Conservation (phyloP, 1,139 yeast species). For the Candida sanyaensis region DNA sequence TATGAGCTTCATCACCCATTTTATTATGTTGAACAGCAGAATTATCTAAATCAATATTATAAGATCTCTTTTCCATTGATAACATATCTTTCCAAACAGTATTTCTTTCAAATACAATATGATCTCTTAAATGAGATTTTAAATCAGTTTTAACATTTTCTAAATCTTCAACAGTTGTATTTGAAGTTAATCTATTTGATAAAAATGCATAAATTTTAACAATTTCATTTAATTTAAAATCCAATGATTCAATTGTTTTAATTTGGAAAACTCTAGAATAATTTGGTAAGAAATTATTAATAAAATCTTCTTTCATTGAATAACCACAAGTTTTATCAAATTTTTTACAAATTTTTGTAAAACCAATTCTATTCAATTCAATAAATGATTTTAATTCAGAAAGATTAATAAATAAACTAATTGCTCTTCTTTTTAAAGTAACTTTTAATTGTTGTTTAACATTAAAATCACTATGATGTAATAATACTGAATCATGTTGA, state of each 20-base stretch:
- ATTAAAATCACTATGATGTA: constrained; percentile 48
- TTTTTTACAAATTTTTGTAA: constrained; percentile 84
- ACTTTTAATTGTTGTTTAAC: constrained; percentile 56
- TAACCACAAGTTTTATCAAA: constrained; percentile 81
- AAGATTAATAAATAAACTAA: constrained; percentile 67
- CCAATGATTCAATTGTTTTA: constrained; percentile 44
- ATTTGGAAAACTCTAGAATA: constrained; percentile 48
- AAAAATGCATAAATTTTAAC: constrained; percentile 49
- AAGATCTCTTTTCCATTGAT: constrained; percentile 69
- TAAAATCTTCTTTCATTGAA: constrained; percentile 54
- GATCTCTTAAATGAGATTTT: constrained; percentile 79
- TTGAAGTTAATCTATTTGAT: constrained; percentile 32
- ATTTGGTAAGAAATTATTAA: constrained; percentile 43
- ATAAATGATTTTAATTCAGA: constrained; percentile 83
- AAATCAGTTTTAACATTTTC: constrained; percentile 66
- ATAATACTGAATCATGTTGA: constrained; percentile 39
- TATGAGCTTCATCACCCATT: constrained; percentile 34
- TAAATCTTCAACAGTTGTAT: constrained; percentile 33
- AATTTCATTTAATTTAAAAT: constrained; percentile 48
- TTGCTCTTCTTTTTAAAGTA: constrained; percentile 67
- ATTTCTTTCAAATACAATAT: constrained; percentile 94
- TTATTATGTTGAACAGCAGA: constrained; percentile 26
- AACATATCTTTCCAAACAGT: constrained; percentile 97
- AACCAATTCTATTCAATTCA: constrained; percentile 85
- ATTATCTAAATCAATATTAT: constrained; percentile 33